Evolutionary conservation across 2,329 filamentous ascomycete genomes (phyloP).

Genomic region (Venturia oleaginea): DNA sequence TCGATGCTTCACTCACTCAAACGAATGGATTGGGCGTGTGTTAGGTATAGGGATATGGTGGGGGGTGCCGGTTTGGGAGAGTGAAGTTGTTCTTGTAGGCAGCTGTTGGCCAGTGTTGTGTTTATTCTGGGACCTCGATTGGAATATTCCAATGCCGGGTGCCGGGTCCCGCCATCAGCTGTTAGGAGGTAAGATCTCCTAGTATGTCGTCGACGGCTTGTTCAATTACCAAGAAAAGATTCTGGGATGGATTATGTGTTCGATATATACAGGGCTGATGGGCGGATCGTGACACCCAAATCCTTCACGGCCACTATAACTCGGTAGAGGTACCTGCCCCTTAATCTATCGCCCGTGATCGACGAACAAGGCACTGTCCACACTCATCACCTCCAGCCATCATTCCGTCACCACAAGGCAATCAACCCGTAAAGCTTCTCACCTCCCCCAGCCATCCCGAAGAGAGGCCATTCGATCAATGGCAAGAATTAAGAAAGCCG

Average conservation of each 20-base stretch:
- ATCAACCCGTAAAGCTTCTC: no score
- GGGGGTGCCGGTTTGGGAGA: neutral
- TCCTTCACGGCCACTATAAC: neutral
- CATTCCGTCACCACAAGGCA: neutral
- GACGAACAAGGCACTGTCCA: neutral
- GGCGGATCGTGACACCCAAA: neutral
- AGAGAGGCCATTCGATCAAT: neutral
- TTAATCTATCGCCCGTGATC: conserved; percentile 3
- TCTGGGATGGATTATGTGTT: neutral
- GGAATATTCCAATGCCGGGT: no score
- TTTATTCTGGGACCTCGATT: no score
- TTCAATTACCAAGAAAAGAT: neutral
- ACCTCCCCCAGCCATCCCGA: no score
- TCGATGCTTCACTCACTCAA: neutral
- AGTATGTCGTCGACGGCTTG: neutral
- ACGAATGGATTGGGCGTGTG: neutral
- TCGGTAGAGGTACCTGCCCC: neutral
- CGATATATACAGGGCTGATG: neutral
- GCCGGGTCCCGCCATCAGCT: no score
- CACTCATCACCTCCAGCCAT: neutral
- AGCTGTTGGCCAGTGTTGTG: neutral
- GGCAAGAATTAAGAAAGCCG: neutral
- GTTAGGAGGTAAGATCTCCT: no score
- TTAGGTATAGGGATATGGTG: neutral
- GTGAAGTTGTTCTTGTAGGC: neutral